These are phyloP conservation scores for Acrasis kona DNA, from an alignment of 78 protist species.

Conservation along the genomic window DNA sequence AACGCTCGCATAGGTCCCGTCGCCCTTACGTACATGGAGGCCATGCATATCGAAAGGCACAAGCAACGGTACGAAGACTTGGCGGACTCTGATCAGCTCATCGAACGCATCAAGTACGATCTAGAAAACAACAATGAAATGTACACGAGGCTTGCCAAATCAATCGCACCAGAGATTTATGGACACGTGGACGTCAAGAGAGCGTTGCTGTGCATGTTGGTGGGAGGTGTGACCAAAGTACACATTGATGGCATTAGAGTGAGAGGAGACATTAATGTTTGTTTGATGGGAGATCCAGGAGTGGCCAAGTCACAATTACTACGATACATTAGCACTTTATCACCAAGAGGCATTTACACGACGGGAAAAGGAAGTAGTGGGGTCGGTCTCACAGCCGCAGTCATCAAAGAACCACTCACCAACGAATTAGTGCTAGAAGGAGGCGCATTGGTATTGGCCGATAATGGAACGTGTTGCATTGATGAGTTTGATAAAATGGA, in stretches of 20 bases:
- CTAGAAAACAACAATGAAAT: not conserved
- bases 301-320: constrained; percentile 97
- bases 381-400: constrained; percentile 99
- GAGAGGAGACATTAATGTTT: constrained; percentile 95
- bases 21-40: constrained; percentile 79
- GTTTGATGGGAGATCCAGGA: constrained; percentile 99
- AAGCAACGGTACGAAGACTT: constrained; percentile 59
- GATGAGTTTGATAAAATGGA: constrained; percentile 99
- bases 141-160: constrained; percentile 34
- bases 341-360: constrained; percentile 78
- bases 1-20: constrained; percentile 58
- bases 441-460: constrained; percentile 98
- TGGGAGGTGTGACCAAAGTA: constrained; percentile 67
- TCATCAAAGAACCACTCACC: constrained; percentile 73
- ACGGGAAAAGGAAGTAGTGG: constrained; percentile 96
- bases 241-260: constrained; percentile 87
- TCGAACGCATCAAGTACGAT: not conserved
- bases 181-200: constrained; percentile 97
- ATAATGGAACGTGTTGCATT: constrained; percentile 97
- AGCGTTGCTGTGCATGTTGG: constrained; percentile 85
- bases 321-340: constrained; percentile 26
- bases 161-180: constrained; percentile 97
- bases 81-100: not conserved
- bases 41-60: constrained; percentile 37
- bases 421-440: constrained; percentile 91